A percentile compares a stretch with the other conserved stretches of the same genome.
Conservation (phyloP, 176 grass and related monocot genomes). For the Echinochloa phyllopogon region DNA sequence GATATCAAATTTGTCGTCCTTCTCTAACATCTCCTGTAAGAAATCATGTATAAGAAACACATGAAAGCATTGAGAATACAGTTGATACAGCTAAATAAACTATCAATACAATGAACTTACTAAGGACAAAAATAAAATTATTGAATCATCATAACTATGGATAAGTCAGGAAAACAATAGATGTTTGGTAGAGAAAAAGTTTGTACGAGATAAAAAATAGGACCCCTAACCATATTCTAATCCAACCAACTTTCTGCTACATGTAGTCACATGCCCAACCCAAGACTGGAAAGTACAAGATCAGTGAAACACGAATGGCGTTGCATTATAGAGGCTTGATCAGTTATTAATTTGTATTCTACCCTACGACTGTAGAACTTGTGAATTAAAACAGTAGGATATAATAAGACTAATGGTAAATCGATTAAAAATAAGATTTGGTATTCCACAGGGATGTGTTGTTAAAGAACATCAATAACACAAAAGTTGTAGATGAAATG, state of each 20-base stretch:
- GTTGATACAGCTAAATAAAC: not conserved
- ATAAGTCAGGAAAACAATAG: not conserved
- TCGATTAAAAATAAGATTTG: not conserved
- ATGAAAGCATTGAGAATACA: conserved; percentile 13
- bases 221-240: not conserved
- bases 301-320: not conserved
- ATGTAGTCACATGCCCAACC: not conserved
- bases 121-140: not conserved
- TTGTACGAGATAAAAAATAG: not conserved
- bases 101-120: not conserved
- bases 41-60: conserved; percentile 59
- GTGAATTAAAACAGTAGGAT: not conserved
- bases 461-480: not conserved
- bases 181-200: not conserved
- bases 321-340: not conserved
- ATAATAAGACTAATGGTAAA: not conserved
- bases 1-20: conserved; percentile 55
- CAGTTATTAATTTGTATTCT: not conserved
- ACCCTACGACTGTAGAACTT: not conserved
- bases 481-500: not conserved
- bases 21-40: conserved; percentile 58
- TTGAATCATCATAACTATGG: not conserved
- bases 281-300: not conserved
- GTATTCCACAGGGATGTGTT: not conserved
- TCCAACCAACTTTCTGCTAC: not conserved